These are phyloP conservation scores for Phialocephala subalpina DNA, from an alignment of 2,329 filamentous ascomycete species.

Conservation along the genomic window DNA sequence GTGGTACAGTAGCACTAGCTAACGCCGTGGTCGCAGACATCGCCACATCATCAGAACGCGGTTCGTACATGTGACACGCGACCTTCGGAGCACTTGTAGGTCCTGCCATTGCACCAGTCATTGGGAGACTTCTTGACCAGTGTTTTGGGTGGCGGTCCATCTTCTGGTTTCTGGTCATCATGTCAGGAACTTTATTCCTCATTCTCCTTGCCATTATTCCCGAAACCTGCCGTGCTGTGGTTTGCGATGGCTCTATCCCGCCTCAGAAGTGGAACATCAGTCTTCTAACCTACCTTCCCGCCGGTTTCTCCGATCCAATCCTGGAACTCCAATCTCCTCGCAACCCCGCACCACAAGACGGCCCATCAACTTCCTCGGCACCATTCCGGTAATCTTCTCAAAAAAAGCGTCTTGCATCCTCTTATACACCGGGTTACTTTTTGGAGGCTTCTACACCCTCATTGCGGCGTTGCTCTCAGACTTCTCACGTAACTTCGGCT, in stretches of 20 bases:
- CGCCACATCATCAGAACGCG: slow-evolving; percentile 56
- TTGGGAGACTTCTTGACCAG: slow-evolving; percentile 36
- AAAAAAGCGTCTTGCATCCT: slow-evolving; percentile 54
- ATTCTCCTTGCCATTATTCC: slow-evolving; percentile 30
- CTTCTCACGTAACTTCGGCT: slow-evolving; percentile 46
- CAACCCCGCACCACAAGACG: slow-evolving; percentile 43
- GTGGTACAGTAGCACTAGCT: slow-evolving; percentile 64
- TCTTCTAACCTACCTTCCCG: slow-evolving; percentile 33
- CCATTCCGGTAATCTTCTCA: slow-evolving; percentile 45
- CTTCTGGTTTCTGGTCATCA: slow-evolving; percentile 57
- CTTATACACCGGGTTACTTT: slow-evolving; percentile 55
- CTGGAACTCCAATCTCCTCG: slow-evolving; percentile 47
- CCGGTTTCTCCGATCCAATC: slow-evolving; percentile 61
- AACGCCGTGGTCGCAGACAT: neutral
- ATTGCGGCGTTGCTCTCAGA: neutral
- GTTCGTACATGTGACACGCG: slow-evolving; percentile 73
- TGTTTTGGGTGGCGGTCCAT: slow-evolving; percentile 45
- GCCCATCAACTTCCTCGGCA: neutral
- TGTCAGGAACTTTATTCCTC: slow-evolving; percentile 22
- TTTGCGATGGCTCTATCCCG: slow-evolving; percentile 52
- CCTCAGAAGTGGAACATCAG: slow-evolving; percentile 46
- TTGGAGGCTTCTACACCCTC: neutral
- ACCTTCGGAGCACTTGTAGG: slow-evolving; percentile 45
- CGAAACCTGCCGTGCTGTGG: slow-evolving; percentile 33
- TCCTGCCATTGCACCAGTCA: slow-evolving; percentile 30